Evolutionary conservation across 305 asterid genomes (phyloP).

Genomic region (Rubia tinctorum): DNA sequence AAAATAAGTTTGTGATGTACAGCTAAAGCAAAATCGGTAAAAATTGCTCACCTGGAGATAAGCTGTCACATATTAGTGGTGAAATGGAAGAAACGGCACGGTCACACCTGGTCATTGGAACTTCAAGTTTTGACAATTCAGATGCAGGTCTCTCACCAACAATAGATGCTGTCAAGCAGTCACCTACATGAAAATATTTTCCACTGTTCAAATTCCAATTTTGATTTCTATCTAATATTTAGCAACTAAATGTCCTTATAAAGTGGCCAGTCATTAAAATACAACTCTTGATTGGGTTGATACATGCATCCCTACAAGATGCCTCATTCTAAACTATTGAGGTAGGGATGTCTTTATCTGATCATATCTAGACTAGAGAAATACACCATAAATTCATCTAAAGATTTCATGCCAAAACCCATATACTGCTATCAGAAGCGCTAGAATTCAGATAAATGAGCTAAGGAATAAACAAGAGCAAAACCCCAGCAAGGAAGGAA

Average conservation of each 20-base stretch:
- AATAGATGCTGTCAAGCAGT: conserved; percentile 32
- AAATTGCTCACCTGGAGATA: conserved; percentile 35
- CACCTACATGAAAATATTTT: conserved; percentile 29
- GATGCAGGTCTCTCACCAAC: conserved; percentile 66
- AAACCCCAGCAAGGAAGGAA: neutral
- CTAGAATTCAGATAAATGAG: neutral
- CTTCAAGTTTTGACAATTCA: conserved; percentile 32
- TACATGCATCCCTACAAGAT: neutral
- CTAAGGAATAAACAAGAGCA: neutral
- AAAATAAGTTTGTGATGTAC: neutral
- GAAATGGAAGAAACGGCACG: conserved; percentile 20
- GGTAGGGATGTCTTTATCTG: neutral
- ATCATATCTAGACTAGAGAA: neutral
- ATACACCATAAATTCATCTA: neutral
- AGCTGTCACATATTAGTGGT: conserved; percentile 21
- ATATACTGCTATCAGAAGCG: neutral
- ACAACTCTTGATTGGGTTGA: neutral
- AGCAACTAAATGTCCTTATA: neutral
- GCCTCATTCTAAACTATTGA: neutral
- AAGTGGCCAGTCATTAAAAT: neutral
- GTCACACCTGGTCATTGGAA: conserved; percentile 25
- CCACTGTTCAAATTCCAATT: conserved; percentile 4
- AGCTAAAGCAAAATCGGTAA: conserved; percentile 5
- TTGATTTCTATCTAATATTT: neutral
- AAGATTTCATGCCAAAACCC: neutral